These are phyloP conservation scores for Phytopythium ostracodes DNA, from an alignment of 352 stramenopile species.

Conservation along the genomic window DNA sequence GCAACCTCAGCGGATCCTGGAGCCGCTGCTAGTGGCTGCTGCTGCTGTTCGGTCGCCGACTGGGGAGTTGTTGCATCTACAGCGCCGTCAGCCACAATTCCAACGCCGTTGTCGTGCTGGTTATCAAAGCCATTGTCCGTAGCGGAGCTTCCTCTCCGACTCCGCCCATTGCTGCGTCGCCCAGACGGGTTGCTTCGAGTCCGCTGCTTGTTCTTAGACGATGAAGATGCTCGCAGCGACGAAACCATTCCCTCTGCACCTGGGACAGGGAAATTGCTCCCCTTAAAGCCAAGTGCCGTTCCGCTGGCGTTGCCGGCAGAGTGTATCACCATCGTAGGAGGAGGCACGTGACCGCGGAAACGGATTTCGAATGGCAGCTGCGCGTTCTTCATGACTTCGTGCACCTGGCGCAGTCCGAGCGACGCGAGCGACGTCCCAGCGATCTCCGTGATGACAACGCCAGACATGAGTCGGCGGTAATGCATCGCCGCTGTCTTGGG, in stretches of 20 bases:
- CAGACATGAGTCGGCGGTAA: slow-evolving; percentile 63
- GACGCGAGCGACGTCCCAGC: slow-evolving; percentile 47
- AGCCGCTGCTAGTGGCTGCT: neutral
- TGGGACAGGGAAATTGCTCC: neutral
- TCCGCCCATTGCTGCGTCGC: neutral
- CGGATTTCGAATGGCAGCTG: slow-evolving; percentile 59
- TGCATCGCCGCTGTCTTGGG: slow-evolving; percentile 70
- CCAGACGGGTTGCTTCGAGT: neutral
- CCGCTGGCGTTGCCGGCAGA: neutral
- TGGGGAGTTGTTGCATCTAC: neutral
- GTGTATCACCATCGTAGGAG: neutral
- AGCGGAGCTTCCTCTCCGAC: neutral
- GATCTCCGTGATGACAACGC: slow-evolving; percentile 75
- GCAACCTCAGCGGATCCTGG: neutral
- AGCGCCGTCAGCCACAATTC: too few species aligned
- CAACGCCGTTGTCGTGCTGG: neutral
- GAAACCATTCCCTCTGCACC: neutral
- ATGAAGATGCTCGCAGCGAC: neutral
- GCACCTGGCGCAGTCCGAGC: slow-evolving; percentile 76
- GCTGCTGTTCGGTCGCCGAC: neutral
- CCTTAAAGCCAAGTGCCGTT: neutral
- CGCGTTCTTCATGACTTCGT: slow-evolving; percentile 81
- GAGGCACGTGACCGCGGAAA: slow-evolving; percentile 36
- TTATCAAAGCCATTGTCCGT: neutral
- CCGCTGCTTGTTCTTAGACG: neutral